Conservation (phyloP, 2,329 filamentous ascomycete genomes). For the Hypocrella siamensis region DNA sequence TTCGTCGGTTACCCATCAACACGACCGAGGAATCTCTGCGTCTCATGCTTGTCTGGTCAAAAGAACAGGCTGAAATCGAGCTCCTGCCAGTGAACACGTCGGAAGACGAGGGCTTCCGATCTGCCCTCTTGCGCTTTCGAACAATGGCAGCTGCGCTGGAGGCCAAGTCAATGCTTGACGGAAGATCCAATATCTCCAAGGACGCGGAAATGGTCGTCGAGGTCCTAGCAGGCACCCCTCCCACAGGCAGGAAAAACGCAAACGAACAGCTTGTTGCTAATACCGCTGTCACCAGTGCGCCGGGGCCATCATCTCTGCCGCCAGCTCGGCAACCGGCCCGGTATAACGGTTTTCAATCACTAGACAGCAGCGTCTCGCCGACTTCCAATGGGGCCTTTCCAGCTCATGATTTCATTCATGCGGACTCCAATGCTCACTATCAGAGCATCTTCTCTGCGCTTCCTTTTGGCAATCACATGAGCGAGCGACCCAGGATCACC, state of each 20-base stretch:
- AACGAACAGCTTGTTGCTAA: slow-evolving; percentile 8
- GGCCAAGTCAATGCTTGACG: slow-evolving; percentile 41
- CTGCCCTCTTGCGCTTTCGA: slow-evolving; percentile 38
- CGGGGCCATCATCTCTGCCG: slow-evolving; percentile 22
- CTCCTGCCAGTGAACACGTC: slow-evolving; percentile 33
- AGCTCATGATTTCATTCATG: slow-evolving; percentile 42
- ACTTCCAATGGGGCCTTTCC: slow-evolving; percentile 36
- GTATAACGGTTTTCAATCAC: slow-evolving; percentile 46
- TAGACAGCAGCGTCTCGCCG: slow-evolving; percentile 43
- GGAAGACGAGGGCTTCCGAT: slow-evolving; percentile 32
- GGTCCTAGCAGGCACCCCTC: slow-evolving; percentile 29
- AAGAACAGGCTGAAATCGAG: slow-evolving; percentile 36
- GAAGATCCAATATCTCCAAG: slow-evolving; percentile 34
- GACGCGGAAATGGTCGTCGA: slow-evolving; percentile 41
- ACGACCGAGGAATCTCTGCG: slow-evolving; percentile 37
- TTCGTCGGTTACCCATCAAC: slow-evolving; percentile 37
- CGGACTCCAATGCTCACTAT: slow-evolving; percentile 36
- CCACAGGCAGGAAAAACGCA: slow-evolving; percentile 12
- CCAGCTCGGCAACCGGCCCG: slow-evolving; percentile 38
- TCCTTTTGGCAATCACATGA: slow-evolving; percentile 54
- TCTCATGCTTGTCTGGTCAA: slow-evolving; percentile 42
- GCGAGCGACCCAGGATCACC: slow-evolving; percentile 41
- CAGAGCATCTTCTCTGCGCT: slow-evolving; percentile 59
- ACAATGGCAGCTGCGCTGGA: slow-evolving; percentile 35
- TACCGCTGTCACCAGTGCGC: slow-evolving; percentile 20